Conservation (phyloP, 768 basidiomycete species). For the Phaffia tasmanica region DNA sequence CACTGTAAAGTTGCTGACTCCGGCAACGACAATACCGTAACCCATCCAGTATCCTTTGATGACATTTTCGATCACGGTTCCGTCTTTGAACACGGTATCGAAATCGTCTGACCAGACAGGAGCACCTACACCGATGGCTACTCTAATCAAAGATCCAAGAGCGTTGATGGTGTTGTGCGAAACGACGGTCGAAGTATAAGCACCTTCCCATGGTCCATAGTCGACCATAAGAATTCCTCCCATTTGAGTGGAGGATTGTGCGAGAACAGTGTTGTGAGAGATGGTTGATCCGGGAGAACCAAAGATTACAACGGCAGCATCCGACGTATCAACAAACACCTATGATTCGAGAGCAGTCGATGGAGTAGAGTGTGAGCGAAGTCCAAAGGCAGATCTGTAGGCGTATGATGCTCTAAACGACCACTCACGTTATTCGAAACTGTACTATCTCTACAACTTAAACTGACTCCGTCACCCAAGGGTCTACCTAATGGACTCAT, state of each 20-base stretch:
- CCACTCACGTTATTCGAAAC: slow-evolving; percentile 33
- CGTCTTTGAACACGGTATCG: slow-evolving; percentile 38
- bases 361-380: neutral
- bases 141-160: slow-evolving; percentile 36
- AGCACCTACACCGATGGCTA: slow-evolving; percentile 41
- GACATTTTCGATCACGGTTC: slow-evolving; percentile 37
- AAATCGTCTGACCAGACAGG: slow-evolving; percentile 40
- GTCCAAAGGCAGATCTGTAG: neutral
- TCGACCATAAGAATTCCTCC: slow-evolving; percentile 42
- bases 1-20: slow-evolving; percentile 37
- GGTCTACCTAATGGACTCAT: slow-evolving; percentile 37
- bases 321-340: slow-evolving; percentile 41
- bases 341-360: slow-evolving; percentile 17
- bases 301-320: slow-evolving; percentile 39
- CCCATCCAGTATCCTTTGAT: slow-evolving; percentile 40
- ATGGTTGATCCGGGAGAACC: slow-evolving; percentile 41
- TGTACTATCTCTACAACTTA: slow-evolving; percentile 39
- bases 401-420: neutral
- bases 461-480: slow-evolving; percentile 40
- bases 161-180: slow-evolving; percentile 40
- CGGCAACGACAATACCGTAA: slow-evolving; percentile 41
- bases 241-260: slow-evolving; percentile 36
- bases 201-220: slow-evolving; percentile 38
- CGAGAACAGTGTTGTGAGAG: slow-evolving; percentile 37
- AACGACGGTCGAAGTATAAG: slow-evolving; percentile 38